Evolutionary conservation across 2,329 filamentous ascomycete species (phyloP), one percentile per base, ranked within the genome.

Genomic region (Alternaria triticimaculans): DNA sequence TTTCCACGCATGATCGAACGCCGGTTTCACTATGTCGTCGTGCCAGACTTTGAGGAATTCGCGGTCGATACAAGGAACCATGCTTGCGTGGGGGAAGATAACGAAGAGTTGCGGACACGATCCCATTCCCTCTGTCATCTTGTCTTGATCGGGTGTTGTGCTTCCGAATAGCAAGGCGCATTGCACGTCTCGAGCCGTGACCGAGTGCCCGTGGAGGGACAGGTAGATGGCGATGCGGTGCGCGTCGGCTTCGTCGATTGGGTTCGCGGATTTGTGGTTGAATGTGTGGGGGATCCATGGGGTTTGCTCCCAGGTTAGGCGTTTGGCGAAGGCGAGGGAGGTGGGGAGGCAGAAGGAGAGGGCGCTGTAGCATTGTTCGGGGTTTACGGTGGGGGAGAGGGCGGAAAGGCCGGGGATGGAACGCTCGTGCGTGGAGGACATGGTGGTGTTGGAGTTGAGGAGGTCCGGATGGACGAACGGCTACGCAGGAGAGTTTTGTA

Each of bases 241-340:
- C 3, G 63, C 51, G 26, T 66, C 63, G 18, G 37, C 43, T n/a
- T 43, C 25, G n/a, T 44, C 45, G 33, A 68, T 63, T n/a, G 58
- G 60, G 51, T 45, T 58, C 1, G 60, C 60, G 23, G 55, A 44
- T 6, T 20, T 49, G 4, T 15, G 1, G 25, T 55, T 21, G 33
- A 63, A 7, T 3, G 18, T 37, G 7, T 51, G 55, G 12, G 12
- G 15, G 9, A 65, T 61, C 66, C 67, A 70, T 23, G 70, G 64
- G 6, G 68, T 72, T 64, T 71, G 70, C 48, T 72, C 65, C 70
- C 66, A 73, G 28, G 65, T 68, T 6, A 72, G 51, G 33, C 65
- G 63, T 48, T 73, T 72, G 50, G 68, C 61, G 45, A 72, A 65
- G 11, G 67, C 65, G 4, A 72, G 65, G 21, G 68, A 70, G 9